phyloP scores from a whole-genome alignment of 1,139 yeast genomes.

The Taiozyma sp. region DNA sequence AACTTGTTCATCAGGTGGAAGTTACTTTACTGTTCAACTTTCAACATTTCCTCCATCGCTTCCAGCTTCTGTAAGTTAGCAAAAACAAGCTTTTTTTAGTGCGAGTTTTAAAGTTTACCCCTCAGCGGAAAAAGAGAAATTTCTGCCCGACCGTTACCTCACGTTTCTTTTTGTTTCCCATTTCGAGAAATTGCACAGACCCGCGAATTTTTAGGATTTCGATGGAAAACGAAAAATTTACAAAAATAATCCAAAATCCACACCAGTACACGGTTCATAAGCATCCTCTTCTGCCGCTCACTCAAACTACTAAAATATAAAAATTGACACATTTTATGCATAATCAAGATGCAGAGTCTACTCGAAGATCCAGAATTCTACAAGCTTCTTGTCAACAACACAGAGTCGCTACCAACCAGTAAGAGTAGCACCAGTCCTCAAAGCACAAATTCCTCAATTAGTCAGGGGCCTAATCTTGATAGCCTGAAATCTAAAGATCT shows the following conservation, averaged over 20 bases:
- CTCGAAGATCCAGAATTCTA: constrained; percentile 15
- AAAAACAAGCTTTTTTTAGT: no score
- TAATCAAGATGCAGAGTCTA: constrained; percentile 11
- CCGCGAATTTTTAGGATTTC: background rate
- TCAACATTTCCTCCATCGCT: no score
- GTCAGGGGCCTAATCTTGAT: no score
- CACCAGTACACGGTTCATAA: background rate
- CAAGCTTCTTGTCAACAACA: constrained; percentile 11
- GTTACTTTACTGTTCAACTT: no score
- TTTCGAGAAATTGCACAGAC: background rate
- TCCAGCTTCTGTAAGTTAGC: no score
- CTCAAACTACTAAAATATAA: background rate
- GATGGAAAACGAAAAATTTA: background rate
- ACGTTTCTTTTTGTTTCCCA: background rate
- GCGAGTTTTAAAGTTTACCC: background rate
- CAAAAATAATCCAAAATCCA: background rate
- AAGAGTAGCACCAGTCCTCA: background rate
- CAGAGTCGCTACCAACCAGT: constrained; percentile 6
- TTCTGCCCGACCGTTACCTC: no score
- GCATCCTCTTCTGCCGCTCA: background rate
- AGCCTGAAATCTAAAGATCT: background rate
- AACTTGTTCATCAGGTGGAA: no score
- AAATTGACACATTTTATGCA: background rate
- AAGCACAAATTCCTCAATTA: background rate
- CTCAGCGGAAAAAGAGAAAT: background rate